Conservation (phyloP, 441 rosid species). For the Populus hybrid region DNA sequence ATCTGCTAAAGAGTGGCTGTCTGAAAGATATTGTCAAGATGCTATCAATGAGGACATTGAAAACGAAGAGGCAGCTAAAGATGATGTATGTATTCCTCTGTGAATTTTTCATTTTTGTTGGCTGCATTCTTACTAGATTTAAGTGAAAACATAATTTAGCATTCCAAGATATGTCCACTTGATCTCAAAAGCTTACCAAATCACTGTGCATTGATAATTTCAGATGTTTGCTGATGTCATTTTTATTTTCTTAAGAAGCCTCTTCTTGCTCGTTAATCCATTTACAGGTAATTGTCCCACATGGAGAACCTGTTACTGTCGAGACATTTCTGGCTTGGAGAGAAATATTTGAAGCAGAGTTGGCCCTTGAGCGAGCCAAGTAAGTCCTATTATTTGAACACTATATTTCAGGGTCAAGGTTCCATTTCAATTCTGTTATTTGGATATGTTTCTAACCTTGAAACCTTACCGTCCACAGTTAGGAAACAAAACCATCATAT, state of each 20-base stretch:
- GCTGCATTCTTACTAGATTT: slow-evolving; percentile 16
- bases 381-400: slow-evolving; percentile 34
- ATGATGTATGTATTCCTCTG: slow-evolving; percentile 54
- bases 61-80: slow-evolving; percentile 70
- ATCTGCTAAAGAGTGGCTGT: slow-evolving; percentile 92
- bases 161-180: background rate
- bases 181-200: background rate
- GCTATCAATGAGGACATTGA: slow-evolving; percentile 38
- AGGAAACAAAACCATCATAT: background rate
- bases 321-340: slow-evolving; percentile 96
- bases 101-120: background rate
- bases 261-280: background rate
- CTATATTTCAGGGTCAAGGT: too few relatives aligned
- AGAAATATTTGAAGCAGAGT: slow-evolving; percentile 95
- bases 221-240: background rate
- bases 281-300: slow-evolving; percentile 75
- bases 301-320: slow-evolving; percentile 96
- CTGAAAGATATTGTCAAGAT: slow-evolving; percentile 72
- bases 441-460: background rate
- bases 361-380: slow-evolving; percentile 97
- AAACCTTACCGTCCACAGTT: background rate
- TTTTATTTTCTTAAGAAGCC: slow-evolving; percentile 1
- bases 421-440: too few relatives aligned
- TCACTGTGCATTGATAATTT: background rate
- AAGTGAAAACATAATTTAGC: slow-evolving; percentile 2